phyloP scores from a whole-genome alignment of 306 rosid genomes.

The Comarum palustre region DNA sequence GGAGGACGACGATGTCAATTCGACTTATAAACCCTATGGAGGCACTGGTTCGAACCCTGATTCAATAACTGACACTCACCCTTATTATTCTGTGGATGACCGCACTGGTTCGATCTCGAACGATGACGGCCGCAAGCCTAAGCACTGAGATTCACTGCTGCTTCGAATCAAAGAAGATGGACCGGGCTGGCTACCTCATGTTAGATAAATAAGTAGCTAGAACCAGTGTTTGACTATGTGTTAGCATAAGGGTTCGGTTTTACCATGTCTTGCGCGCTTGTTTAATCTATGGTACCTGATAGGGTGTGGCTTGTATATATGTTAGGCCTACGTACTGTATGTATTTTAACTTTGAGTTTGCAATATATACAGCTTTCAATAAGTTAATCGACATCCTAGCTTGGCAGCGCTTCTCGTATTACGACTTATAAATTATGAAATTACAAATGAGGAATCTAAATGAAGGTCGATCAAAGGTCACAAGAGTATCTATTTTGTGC shows the following conservation, averaged over 20 bases:
- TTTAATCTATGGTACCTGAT: background rate
- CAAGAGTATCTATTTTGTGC: background rate
- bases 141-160: background rate
- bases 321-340: background rate
- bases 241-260: background rate
- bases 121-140: background rate
- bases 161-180: background rate
- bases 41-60: background rate
- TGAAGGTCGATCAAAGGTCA: too few relatives aligned
- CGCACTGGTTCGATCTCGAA: background rate
- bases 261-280: background rate
- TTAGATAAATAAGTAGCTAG: background rate
- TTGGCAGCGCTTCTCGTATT: too few relatives aligned
- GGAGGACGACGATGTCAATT: background rate
- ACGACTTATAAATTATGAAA: too few relatives aligned
- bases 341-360: background rate
- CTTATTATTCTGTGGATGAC: background rate
- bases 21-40: background rate
- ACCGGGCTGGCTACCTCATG: background rate
- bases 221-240: background rate
- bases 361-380: background rate
- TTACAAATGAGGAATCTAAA: too few relatives aligned
- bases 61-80: conserved; percentile 6
- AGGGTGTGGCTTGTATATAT: background rate
- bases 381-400: too few relatives aligned